phyloP scores from a whole-genome alignment of 768 basidiomycete genomes.

The Tricholomella constricta region DNA sequence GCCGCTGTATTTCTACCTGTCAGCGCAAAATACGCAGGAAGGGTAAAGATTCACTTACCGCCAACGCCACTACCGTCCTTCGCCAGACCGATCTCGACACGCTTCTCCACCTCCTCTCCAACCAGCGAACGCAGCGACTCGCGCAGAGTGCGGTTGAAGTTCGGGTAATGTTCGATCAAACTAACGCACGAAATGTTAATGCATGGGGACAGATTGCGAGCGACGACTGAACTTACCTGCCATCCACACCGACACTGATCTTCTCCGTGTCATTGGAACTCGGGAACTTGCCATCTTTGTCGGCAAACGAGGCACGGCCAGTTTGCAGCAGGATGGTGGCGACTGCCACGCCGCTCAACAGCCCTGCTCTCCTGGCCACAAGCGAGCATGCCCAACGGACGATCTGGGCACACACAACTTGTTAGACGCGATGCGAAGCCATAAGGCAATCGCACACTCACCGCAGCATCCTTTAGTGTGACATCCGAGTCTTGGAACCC shows the following conservation, averaged over 20 bases:
- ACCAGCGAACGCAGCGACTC: slow-evolving; percentile 75
- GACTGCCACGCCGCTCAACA: slow-evolving; percentile 83
- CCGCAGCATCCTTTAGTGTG: slow-evolving; percentile 58
- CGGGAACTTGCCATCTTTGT: slow-evolving; percentile 32
- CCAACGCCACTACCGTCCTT: slow-evolving; percentile 98
- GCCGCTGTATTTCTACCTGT: slow-evolving; percentile 59
- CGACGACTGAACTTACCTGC: slow-evolving; percentile 54
- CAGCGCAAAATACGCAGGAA: not conserved
- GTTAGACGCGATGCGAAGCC: too few species aligned
- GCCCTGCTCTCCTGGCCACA: slow-evolving; percentile 81
- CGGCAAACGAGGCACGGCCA: slow-evolving; percentile 56
- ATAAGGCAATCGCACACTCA: slow-evolving; percentile 25
- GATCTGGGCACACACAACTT: slow-evolving; percentile 45
- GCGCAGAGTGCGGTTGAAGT: slow-evolving; percentile 75
- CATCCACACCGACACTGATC: slow-evolving; percentile 89
- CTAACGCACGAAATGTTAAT: slow-evolving; percentile 38
- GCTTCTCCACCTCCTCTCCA: slow-evolving; percentile 77
- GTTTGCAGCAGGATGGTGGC: slow-evolving; percentile 88
- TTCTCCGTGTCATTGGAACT: slow-evolving; percentile 40
- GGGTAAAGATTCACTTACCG: slow-evolving; percentile 54
- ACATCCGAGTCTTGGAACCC: slow-evolving; percentile 59
- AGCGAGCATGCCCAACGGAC: slow-evolving; percentile 79
- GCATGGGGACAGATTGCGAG: not conserved
- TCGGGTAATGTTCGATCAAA: slow-evolving; percentile 90
- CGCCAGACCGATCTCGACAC: slow-evolving; percentile 86